Evolutionary conservation across 345 rosid genomes (phyloP), one percentile per base, ranked within the genome.

Genomic region (Abelmoschus esculentus): DNA sequence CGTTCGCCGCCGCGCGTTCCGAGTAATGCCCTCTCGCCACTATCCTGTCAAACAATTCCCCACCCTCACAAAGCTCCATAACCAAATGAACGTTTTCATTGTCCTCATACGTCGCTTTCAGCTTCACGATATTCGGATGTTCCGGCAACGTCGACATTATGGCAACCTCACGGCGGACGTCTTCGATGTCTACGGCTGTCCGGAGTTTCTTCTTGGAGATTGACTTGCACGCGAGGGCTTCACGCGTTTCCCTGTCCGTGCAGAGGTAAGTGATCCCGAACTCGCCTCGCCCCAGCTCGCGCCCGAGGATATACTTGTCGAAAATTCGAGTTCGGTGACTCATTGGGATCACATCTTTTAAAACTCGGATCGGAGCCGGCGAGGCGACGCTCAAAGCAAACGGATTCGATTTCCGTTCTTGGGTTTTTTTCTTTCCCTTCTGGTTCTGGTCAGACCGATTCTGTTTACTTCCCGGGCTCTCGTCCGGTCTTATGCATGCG

Each of bases 41-140:
- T 13, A 93, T 93, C 85, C 98, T 76, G 66, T 93, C 98, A 8
- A 93, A 93, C 40, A 93, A 85, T 83, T 93, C 98, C 0, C 98
- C 98, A 42, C 98, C 98, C 70, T 91, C 97, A 32, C 98, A 93
- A 32, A 93, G 82, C 84, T 93, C 98, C 98, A 91, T 91, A 49
- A 91, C 98, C 74, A 93, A 76, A 73, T 91, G 95, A 32, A 93
- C 98, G 62, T 93, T 91, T 77, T 93, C 97, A 46, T 66, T 55
- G 40, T 93, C 98, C 85, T 93, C 98, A 5, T 91, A 93, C 1
- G 92, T 86, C 13, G 95, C 97, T 78, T 76, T 93, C 57, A 91
- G 86, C 86, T 87, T 93, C 42, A 93, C 92, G 17, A 93, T 72
- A 58, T 93, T 91, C 1, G 91, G 88, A 69, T 93, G 97, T 18